Evolutionary conservation across 495 filamentous ascomycete genomes (phyloP), one percentile per base, ranked within the genome.

Genomic region (Viridothelium virens): DNA sequence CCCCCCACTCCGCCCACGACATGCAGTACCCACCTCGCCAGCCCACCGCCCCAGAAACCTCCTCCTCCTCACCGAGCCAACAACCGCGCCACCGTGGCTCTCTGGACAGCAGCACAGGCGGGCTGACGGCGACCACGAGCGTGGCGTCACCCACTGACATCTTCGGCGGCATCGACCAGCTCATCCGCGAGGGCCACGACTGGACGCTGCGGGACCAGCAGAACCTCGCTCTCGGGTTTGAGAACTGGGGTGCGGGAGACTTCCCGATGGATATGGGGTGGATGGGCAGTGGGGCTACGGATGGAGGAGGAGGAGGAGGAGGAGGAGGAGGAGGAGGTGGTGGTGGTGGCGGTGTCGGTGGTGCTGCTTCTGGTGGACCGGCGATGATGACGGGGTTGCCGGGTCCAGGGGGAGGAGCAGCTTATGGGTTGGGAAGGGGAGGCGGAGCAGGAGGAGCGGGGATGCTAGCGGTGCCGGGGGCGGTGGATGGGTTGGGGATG

Each of bases 81-180:
- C 70, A 65, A 18, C 34, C 31, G 25, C 25, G 25, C 25, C 25
- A 25, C 16, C 53, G 38, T 2, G 63, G 61, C 18, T 67, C 69
- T 16, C 10, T 12, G 2, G 63, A 37, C 39, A 68, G 56, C 64
- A 47, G 14, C 33, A 4, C n/a, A 46, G 16, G 68, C 50, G 34
- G 25, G 25, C 25, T 25, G 0, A 25, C 25, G 1, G 25, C 25
- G 2, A 62, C 63, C 14, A 41, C 65, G 25, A 66, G 66, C 65
- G 66, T 67, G 46, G 61, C 61, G 12, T 71, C 68, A 10, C 75
- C 76, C 2, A 71, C 66, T 12, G 73, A 75, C 25, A 66, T 79
- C 61, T 79, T 77, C 63, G 76, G 77, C 44, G 74, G 75, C 62
- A 72, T 78, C 41, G 74, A 79, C 7, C 65, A 69, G 38, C 70